Base-by-base conservation (phyloP, 2,329 filamentous ascomycete genomes). In the Colletotrichum echinochloae region DNA sequence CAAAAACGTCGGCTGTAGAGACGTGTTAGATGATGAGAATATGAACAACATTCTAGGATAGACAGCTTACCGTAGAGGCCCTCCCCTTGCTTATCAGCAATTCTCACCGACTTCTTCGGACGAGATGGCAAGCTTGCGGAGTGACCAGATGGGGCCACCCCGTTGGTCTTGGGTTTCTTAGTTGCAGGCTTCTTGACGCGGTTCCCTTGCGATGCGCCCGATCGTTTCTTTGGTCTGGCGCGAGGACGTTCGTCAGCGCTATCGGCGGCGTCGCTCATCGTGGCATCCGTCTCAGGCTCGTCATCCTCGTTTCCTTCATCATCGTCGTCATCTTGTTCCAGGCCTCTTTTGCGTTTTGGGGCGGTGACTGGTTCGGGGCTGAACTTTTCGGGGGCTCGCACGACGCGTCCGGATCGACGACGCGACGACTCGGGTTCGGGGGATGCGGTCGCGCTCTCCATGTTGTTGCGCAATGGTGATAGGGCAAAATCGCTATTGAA, bases 391-490 rank as follows among this genome's bases (percentile, higher is more conserved):
- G 89, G 88, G 44, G 83, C 84, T 77, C 84, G 88, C 72, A 89
- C 85, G 83, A 90, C 89, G 88, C 89, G 89, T 88, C 89, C 89
- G 46, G 90, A 92, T 74, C 89, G 88, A 80, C 91, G 90, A 85
- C 87, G 86, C 81, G 85, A 83, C 77, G 84, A 81, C 72, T 85
- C 83, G 72, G 83, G 82, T 65, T 86, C 85, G 72, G 86, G 84
- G 60, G 87, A 86, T 74, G 83, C 82, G 76, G 83, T 86, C 79
- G 85, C 83, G 81, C 87, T 87, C 75, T 89, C 86, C 81, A 86
- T 84, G 74, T 78, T 71, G 59, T 72, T 67, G 64, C 70, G 65
- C 20, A 54, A 61, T 28, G 46, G 33, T 49, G 16, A 9, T 30
- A 8, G 28, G 11, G 46, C 4, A n/a, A 28, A 39, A 51, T 49